phyloP scores from a whole-genome alignment of 2,329 filamentous ascomycete genomes.

The Oidium heveae region DNA sequence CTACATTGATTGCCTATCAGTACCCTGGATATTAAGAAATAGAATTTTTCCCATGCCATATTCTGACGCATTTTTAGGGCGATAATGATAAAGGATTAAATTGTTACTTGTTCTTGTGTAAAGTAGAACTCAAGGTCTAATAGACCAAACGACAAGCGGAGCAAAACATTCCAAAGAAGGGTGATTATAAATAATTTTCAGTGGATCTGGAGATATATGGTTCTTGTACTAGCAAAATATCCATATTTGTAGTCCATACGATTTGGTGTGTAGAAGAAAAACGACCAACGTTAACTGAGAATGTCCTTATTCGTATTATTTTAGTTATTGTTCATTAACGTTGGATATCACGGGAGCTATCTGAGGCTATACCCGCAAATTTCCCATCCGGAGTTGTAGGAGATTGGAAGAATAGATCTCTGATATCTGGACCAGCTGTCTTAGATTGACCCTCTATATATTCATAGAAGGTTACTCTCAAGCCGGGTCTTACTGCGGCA shows the following conservation, averaged over 20 bases:
- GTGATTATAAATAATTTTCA: no score
- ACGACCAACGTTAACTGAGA: no score
- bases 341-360: not conserved
- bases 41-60: not conserved
- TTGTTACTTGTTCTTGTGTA: not conserved
- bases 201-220: no score
- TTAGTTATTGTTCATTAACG: not conserved
- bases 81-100: not conserved
- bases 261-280: no score
- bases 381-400: not conserved
- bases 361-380: not conserved
- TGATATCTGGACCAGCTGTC: not conserved
- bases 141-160: not conserved
- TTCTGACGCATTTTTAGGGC: not conserved
- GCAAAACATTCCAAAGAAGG: no score
- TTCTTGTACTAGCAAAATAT: no score
- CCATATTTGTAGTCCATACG: no score
- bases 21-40: not conserved
- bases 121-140: not conserved
- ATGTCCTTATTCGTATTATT: not conserved
- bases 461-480: not conserved
- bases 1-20: not conserved
- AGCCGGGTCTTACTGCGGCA: not conserved
- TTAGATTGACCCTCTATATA: not conserved
- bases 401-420: not conserved